phyloP scores from a whole-genome alignment of 495 filamentous ascomycete species.

The Pyrenula massariospora region DNA sequence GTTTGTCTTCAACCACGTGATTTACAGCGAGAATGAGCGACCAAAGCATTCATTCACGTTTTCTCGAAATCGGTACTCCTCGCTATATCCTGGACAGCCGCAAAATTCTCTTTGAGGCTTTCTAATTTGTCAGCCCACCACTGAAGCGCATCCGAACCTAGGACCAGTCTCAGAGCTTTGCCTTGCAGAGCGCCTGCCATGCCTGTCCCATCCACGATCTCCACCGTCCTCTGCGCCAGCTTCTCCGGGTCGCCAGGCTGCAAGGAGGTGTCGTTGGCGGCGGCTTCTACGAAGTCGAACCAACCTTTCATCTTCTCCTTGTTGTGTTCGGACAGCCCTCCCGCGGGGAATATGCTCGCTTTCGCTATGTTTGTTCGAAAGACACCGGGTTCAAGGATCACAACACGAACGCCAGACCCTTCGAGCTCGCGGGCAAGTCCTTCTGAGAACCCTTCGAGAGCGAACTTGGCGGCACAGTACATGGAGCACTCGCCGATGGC shows the following conservation, averaged over 20 bases:
- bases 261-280: too few relatives aligned
- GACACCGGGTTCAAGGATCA: slow-evolving; percentile 24
- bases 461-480: slow-evolving; percentile 24
- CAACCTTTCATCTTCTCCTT: background rate
- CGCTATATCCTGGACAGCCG: too few relatives aligned
- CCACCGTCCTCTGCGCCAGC: slow-evolving; percentile 30
- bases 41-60: too few relatives aligned
- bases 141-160: slow-evolving; percentile 13
- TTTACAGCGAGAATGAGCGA: too few relatives aligned
- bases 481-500: slow-evolving; percentile 9
- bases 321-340: slow-evolving; percentile 7
- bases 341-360: slow-evolving; percentile 6
- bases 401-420: slow-evolving; percentile 17
- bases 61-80: too few relatives aligned
- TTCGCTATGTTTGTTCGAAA: slow-evolving; percentile 20
- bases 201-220: slow-evolving; percentile 27
- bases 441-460: slow-evolving; percentile 18
- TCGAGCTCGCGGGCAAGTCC: slow-evolving; percentile 13
- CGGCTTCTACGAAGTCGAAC: background rate
- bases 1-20: too few relatives aligned
- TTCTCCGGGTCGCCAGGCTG: slow-evolving; percentile 34
- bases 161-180: slow-evolving; percentile 9
- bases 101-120: too few relatives aligned
- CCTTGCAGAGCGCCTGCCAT: slow-evolving; percentile 13
- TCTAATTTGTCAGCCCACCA: too few relatives aligned